A percentile compares a stretch with the other conserved stretches of the same genome.
phyloP scores from a whole-genome alignment of 106 monocot genomes.

The Vanilla planifolia region DNA sequence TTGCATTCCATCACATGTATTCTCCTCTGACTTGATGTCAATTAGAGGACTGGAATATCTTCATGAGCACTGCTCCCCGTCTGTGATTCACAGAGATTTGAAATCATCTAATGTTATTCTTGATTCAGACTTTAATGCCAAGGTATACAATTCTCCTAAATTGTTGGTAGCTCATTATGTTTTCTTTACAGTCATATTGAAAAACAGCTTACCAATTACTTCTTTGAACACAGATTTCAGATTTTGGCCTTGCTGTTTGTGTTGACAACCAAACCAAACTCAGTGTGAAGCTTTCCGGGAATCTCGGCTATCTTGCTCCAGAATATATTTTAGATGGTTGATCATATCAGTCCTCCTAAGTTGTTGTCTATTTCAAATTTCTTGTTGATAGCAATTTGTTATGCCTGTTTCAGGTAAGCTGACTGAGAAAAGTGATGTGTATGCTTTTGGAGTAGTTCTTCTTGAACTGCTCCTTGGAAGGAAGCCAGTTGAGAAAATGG shows the following conservation, averaged over 20 bases:
- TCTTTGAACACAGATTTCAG: slow-evolving; percentile 52
- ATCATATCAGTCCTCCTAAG: neutral
- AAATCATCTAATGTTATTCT: slow-evolving; percentile 93
- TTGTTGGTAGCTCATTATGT: neutral
- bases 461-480: slow-evolving; percentile 86
- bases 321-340: slow-evolving; percentile 84
- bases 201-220: neutral
- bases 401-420: slow-evolving; percentile 54
- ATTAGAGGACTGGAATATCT: slow-evolving; percentile 87
- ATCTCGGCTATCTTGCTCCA: slow-evolving; percentile 76
- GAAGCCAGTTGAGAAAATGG: slow-evolving; percentile 54
- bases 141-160: slow-evolving; percentile 32
- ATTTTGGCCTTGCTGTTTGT: slow-evolving; percentile 81
- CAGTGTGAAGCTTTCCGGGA: slow-evolving; percentile 56
- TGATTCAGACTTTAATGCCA: slow-evolving; percentile 79
- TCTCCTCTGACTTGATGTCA: neutral
- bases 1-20: neutral
- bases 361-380: neutral
- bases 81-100: slow-evolving; percentile 87
- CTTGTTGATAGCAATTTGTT: neutral
- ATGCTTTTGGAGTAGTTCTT: slow-evolving; percentile 89
- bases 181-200: neutral
- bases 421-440: slow-evolving; percentile 93
- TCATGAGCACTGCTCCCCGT: slow-evolving; percentile 75
- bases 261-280: slow-evolving; percentile 38